A percentile compares a stretch with the other conserved stretches of the same genome.
phyloP scores from a whole-genome alignment of 768 basidiomycete species.

The Harrya chromipes region DNA sequence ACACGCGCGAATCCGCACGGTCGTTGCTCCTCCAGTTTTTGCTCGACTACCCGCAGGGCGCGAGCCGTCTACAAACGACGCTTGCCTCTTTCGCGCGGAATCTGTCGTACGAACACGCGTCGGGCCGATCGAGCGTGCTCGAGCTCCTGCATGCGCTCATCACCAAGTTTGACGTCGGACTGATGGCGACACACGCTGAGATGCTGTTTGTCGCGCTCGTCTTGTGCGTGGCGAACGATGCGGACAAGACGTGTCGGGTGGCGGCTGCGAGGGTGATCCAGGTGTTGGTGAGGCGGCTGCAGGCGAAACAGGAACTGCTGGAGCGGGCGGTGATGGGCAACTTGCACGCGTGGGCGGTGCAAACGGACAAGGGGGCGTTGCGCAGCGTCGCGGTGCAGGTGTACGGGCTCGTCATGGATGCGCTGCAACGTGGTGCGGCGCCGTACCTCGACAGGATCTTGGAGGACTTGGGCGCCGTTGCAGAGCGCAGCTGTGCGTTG shows the following conservation, averaged over 20 bases:
- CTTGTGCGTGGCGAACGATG: slow-evolving; percentile 93
- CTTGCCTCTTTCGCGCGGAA: slow-evolving; percentile 94
- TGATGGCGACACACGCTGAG: slow-evolving; percentile 80
- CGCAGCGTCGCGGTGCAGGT: slow-evolving; percentile 76
- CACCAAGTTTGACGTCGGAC: slow-evolving; percentile 71
- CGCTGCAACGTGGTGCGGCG: slow-evolving; percentile 45
- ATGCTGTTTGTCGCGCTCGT: slow-evolving; percentile 89
- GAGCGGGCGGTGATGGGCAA: slow-evolving; percentile 60
- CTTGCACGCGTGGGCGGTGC: slow-evolving; percentile 75
- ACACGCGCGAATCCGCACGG: slow-evolving; percentile 90
- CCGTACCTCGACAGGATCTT: slow-evolving; percentile 49
- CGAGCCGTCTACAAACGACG: slow-evolving; percentile 80
- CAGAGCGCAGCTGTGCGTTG: slow-evolving; percentile 8
- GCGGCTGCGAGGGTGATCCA: slow-evolving; percentile 86
- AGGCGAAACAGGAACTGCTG: slow-evolving; percentile 48
- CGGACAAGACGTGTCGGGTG: slow-evolving; percentile 83
- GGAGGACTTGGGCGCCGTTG: slow-evolving; percentile 47
- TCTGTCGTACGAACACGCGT: slow-evolving; percentile 85
- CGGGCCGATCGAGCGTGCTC: slow-evolving; percentile 90
- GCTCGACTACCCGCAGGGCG: slow-evolving; percentile 95
- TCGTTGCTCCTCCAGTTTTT: slow-evolving; percentile 89
- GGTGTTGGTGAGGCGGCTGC: slow-evolving; percentile 65
- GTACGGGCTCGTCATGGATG: slow-evolving; percentile 77
- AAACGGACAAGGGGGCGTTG: slow-evolving; percentile 57
- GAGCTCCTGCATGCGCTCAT: slow-evolving; percentile 86